Evolutionary conservation across 352 stramenopile genomes (phyloP), one percentile per base, ranked within the genome.

Genomic region (Achlya hypogyna): DNA sequence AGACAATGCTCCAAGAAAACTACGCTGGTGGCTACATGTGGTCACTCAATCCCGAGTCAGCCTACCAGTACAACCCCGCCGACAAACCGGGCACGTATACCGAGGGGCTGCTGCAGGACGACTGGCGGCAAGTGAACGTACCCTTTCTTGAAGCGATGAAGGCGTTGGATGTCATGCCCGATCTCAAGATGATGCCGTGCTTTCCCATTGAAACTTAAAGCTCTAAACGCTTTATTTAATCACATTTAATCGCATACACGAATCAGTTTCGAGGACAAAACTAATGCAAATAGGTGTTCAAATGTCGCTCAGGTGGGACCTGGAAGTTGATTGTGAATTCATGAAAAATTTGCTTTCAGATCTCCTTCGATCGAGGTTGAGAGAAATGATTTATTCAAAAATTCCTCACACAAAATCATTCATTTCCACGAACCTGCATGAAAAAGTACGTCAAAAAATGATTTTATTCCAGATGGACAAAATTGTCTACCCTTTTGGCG

Each of bases 21-120:
- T 84, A 86, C 42, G 80, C 79, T 0, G 82, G 82, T 22, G 81
- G 76, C 2, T 91, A 89, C 70, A 87, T 91, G 78, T 91, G 82
- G 82, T 87, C 78, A 9, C 69, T 91, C 1, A 91, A 91, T 51
- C 82, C 82, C 0, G 82, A 91, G 69, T 87, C 77, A 72, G 82
- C 78, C 51, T 91, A 91, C 71, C 77, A 87, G 70, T 88, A 74
- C 73, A 90, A 90, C 53, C 82, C 82, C 0, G 79, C 82, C 10
- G 79, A 88, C 62, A 86, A 68, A 31, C 81, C 72, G 56, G 82
- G 80, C 35, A 64, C 69, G 0, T 91, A 88, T 60, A 85, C 76
- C 1, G 82, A 91, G 59, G 82, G 82, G 0, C 56, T 91, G 56
- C 65, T 91, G 31, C 59, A 76, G 8, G 76, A 88, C 40, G 82